Base-by-base conservation (phyloP, 331 rosid genomes). In the Acacia concinna region DNA sequence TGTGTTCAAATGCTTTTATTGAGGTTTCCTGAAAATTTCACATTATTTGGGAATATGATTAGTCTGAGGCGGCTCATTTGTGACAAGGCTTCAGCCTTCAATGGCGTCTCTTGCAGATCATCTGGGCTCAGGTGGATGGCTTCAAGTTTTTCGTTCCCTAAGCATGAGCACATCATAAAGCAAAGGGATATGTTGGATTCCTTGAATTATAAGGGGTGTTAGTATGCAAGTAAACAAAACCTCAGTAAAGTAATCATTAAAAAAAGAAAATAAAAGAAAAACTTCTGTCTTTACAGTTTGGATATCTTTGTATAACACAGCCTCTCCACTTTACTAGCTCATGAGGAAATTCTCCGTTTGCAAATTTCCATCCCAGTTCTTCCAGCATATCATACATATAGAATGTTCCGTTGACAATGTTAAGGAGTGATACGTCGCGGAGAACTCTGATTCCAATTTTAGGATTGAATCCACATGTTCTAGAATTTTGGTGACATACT, bases 11-110 rank as follows among this genome's bases (percentile, higher is more conserved):
- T n/a, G n/a, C n/a, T n/a, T n/a, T n/a, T 25, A 1, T 14, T 23
- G 6, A 78, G 77, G 21, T 6, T 34, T 67, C 80, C 86, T 3
- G 25, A 64, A 78, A 73, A 27, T 0, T 21, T 56, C 14, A 6
- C 51, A 25, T 73, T 64, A 65, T 37, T 2, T 12, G 49, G 4
- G 18, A 83, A 11, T 67, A 73, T 78, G 18, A 83, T 66, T 13
- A 78, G 3, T 20, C 11, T 35, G 35, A 83, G 80, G 43, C 15
- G 11, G 38, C 3, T 43, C 83, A 83, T 43, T 46, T 14, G 47
- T 8, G 86, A 83, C 8, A 83, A 73, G 34, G 60, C 86, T 34
- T 44, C 73, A 11, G 71, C 67, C 30, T 12, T 75, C 63, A 74
- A 11, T 44, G 15, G 49, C 56, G 40, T 5, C 3, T 18, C 43